Base-by-base conservation (phyloP, 2,329 filamentous ascomycete species). In the Colletotrichum scovillei region DNA sequence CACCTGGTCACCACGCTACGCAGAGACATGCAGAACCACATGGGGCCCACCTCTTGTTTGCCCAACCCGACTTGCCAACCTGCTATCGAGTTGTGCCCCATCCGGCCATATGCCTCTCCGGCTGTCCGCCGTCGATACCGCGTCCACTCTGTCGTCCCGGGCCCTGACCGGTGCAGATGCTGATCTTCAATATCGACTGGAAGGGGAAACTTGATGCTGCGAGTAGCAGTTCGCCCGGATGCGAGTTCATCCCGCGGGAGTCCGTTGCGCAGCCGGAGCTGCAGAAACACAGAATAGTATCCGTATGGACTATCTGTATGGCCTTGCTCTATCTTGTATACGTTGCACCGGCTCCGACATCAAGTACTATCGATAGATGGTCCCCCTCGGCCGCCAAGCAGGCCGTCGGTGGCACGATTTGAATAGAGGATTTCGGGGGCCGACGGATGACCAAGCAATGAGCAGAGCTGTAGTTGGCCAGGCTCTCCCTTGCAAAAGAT, bases 1-100 rank as follows among this genome's bases (percentile, higher is more conserved):
- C 69, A 73, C 69, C 67, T 67, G 73, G 67, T 62, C 65, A 71
- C 68, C 76, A 75, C 74, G 75, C 77, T 74, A 76, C 65, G 73
- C 56, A 74, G 62, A 74, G 57, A 74, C 57, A 70, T 70, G 66
- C 70, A 74, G 63, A 75, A 73, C 52, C 32, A 24, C 63, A 72
- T 53, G 68, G 68, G 57, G 49, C 38, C 32, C 52, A 22, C 32
- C 52, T 53, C 42, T 3, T 38, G 63, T 73, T 63, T 73, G 66
- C 59, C 32, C 66, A 64, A 64, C 70, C 60, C 66, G 66, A 69
- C 38, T 38, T 72, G 63, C 72, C 72, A 72, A 59, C 71, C 49
- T 63, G 57, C 63, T 35, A 60, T 32, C 63, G 22, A n/a, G 28
- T 35, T 56, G 35, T 32, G 19, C 56, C 49, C 28, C 60, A 55